Base-by-base conservation (phyloP, 768 basidiomycete species). In the Lentinula aciculospora region DNA sequence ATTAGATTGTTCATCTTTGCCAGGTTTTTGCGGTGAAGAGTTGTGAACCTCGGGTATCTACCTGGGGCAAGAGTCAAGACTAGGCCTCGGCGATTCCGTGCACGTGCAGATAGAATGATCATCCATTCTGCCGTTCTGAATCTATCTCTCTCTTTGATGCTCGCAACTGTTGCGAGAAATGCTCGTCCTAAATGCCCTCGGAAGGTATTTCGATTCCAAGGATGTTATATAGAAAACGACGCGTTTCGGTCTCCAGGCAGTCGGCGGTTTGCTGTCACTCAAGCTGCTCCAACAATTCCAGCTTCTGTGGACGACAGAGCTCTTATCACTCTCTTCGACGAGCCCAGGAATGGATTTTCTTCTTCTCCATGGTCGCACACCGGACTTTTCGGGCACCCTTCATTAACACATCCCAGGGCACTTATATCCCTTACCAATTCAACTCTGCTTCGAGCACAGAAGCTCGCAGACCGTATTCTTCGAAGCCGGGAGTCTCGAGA, bases 331-430 rank as follows among this genome's bases (percentile, higher is more conserved):
- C 79, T 89, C 58, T 92, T 92, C 69, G 90, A 93, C 73, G 77
- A 79, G 34, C 87, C 89, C 4, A 75, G 62, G 56, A 70, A 64
- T 56, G 64, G 57, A 56, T 55, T 64, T 13, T 70, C 71, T 36
- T 63, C 71, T 3, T 75, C 79, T 8, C 72, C 79, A 2, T 71
- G 81, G 27, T 72, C 78, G 5, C 71, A 79, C 1, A 88, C 89
- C 1, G 97, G 97, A 23, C 81, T 98, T 34, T 98, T 99, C 69
- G 83, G 84, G 15, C 91, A 97, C 62, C 78, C 83, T 0, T 76
- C 81, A 17, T 79, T 99, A 34, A 83, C 80, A 3, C 73, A 83
- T 27, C 92, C 95, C 0, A 67, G 76, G 1, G 82, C 84, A 23
- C 84, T 98, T 47, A 76, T 82, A 51, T 76, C 81, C 1, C 78